A percentile compares a stretch with the other conserved stretches of the same genome.
phyloP scores from a whole-genome alignment of 176 grass and related monocot genomes.

The Saccharum spontaneum region DNA sequence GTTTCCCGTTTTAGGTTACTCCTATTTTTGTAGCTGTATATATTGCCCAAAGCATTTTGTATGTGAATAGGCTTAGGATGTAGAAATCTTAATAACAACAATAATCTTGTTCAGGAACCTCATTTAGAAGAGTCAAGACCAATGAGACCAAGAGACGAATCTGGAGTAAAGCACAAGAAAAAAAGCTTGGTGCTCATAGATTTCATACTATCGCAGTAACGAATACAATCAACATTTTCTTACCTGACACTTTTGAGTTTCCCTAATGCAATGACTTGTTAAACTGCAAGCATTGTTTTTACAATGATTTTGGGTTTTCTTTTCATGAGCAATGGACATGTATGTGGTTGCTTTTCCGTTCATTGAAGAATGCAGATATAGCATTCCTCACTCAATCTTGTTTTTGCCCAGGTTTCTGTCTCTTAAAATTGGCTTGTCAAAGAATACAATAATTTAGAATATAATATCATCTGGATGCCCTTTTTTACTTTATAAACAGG shows the following conservation, averaged over 20 bases:
- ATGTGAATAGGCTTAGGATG: constrained; percentile 7
- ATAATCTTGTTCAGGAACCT: constrained; percentile 28
- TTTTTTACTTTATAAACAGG: constrained; percentile 14
- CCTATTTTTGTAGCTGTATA: not conserved
- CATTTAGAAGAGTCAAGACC: constrained; percentile 26
- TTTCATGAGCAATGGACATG: constrained; percentile 24
- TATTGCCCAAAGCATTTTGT: constrained; percentile 1
- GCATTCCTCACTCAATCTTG: constrained; percentile 25
- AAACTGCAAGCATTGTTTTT: not conserved
- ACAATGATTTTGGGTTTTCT: constrained; percentile 4
- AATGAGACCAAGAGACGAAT: constrained; percentile 16
- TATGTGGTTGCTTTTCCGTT: not conserved
- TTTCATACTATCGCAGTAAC: constrained; percentile 4
- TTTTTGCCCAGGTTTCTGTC: constrained; percentile 21
- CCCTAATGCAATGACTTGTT: constrained; percentile 28
- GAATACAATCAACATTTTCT: constrained; percentile 3
- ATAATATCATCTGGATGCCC: not conserved
- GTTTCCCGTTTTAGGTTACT: not conserved
- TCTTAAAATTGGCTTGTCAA: not conserved
- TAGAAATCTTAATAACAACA: constrained; percentile 8
- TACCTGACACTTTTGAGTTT: constrained; percentile 5
- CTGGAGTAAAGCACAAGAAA: constrained; percentile 10
- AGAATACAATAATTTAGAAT: not conserved
- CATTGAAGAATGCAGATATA: not conserved
- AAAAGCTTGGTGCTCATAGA: constrained; percentile 13